Conservation (phyloP, 2,329 filamentous ascomycete genomes). For the Akanthomyces lecanii region DNA sequence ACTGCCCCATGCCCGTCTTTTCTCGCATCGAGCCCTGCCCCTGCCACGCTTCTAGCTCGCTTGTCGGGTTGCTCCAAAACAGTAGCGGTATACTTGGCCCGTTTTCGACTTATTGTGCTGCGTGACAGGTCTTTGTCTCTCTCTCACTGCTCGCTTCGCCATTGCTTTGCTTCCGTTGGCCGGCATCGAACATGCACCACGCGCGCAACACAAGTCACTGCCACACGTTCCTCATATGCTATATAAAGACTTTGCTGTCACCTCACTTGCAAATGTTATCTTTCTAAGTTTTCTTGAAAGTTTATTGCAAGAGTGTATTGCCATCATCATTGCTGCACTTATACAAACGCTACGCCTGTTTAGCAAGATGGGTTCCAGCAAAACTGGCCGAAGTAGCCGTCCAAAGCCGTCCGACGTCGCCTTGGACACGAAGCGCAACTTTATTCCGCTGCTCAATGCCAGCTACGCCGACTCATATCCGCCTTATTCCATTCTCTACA, state of each 20-base stretch:
- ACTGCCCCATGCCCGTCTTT: constrained; percentile 5
- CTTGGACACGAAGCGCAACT: constrained; percentile 66
- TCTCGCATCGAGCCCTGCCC: neutral
- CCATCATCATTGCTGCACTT: neutral
- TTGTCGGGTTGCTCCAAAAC: constrained; percentile 33
- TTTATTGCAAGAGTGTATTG: neutral
- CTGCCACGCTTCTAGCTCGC: constrained; percentile 14
- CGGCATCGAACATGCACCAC: neutral
- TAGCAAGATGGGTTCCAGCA: constrained; percentile 30
- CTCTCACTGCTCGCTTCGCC: constrained; percentile 17
- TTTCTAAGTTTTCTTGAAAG: neutral
- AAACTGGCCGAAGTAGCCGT: constrained; percentile 32
- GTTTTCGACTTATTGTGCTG: constrained; percentile 34
- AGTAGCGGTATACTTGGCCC: constrained; percentile 27
- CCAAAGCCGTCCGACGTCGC: constrained; percentile 65
- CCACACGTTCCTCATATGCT: neutral
- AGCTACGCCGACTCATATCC: constrained; percentile 52
- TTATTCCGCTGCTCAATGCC: constrained; percentile 60
- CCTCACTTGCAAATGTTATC: neutral
- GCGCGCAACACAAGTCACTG: neutral
- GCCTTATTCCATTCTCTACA: constrained; percentile 56
- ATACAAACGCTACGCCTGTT: neutral
- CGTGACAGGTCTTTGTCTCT: constrained; percentile 31
- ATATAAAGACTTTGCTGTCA: neutral
- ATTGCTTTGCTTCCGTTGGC: neutral